Conservation (phyloP, 768 basidiomycete genomes). For the Agaricus blazei region DNA sequence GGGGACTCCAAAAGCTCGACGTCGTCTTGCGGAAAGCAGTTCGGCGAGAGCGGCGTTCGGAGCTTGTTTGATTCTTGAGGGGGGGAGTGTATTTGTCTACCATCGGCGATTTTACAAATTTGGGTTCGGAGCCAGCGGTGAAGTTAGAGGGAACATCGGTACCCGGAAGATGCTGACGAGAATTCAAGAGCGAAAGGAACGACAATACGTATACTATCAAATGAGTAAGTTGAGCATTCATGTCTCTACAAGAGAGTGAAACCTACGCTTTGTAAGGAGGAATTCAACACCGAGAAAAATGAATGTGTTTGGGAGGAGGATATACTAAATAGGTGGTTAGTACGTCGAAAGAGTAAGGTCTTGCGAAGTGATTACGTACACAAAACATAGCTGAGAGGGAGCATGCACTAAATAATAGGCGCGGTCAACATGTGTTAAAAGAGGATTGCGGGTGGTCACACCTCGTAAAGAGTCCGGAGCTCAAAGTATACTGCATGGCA, state of each 20-base stretch:
- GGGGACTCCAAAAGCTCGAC: conserved; percentile 21
- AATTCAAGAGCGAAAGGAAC: conserved; percentile 40
- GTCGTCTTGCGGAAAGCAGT: conserved; percentile 3
- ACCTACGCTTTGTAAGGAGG: conserved; percentile 39
- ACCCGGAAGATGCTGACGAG: conserved; percentile 24
- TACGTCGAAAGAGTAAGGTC: not conserved
- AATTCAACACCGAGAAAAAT: conserved; percentile 38
- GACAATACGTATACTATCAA: conserved; percentile 43
- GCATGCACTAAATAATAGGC: conserved; percentile 28
- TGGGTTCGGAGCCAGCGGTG: not conserved
- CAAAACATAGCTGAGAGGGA: conserved; percentile 39
- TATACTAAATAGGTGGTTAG: conserved; percentile 25
- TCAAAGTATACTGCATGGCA: conserved; percentile 32
- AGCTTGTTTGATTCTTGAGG: not conserved
- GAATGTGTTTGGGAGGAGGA: conserved; percentile 37
- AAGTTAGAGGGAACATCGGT: not conserved
- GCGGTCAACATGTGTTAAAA: not conserved
- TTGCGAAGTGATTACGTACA: conserved; percentile 19
- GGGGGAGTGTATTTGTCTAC: not conserved
- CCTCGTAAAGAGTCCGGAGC: conserved; percentile 36
- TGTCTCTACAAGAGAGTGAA: not conserved
- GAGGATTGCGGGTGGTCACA: conserved; percentile 5
- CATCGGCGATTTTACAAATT: not conserved
- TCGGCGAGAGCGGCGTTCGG: conserved; percentile 9
- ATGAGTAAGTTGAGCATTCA: not conserved